Evolutionary conservation across 805 yeast species (phyloP), one percentile per base, ranked within the genome.

Genomic region (Kodamaea nitidulidarum): DNA sequence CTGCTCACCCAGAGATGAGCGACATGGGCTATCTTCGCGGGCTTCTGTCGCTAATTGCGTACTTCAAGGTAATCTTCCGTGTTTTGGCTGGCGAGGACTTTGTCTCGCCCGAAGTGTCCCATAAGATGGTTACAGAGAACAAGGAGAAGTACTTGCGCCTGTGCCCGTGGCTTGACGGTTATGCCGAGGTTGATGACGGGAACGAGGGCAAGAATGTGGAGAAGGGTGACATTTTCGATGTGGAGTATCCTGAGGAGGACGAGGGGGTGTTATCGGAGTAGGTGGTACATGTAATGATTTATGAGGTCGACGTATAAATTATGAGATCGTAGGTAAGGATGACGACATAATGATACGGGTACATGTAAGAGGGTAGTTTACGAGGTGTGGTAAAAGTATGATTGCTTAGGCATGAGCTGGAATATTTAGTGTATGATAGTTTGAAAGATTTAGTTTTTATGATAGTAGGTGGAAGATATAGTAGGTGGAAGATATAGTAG

Each of bases 21-120:
- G 99, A 93, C 61, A 55, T 63, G 45, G 99, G 99, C 1, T 93
- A 88, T 57, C 61, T 88, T 30, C 73, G 91, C 37, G 99, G 99
- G 0, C 59, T 93, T 27, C 61, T 67, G 22, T 78, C 93, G n/a
- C 68, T 95, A 33, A 72, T 71, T n/a, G 71, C 70, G 40, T 87
- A 87, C 55, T 79, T 88, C 52, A 66, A 70, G 48, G 48, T 65
- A 16, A 76, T 88, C 47, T 86, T 83, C 65, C 55, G 63, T 32
- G 67, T 73, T 29, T 58, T 83, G 29, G 71, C 84, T 0, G 77
- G 73, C 7, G 53, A 53, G 20, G 58, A 57, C 18, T 64, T 63
- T 58, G 30, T 27, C 7, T 58, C 58, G 12, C 39, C 42, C 12
- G 46, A 51, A 8, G 43, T 42, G 3, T 55, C 63, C 1, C 10